A percentile compares a stretch with the other conserved stretches of the same genome.
phyloP scores from a whole-genome alignment of 129 eudicot species.

The Escallonia herrerae region DNA sequence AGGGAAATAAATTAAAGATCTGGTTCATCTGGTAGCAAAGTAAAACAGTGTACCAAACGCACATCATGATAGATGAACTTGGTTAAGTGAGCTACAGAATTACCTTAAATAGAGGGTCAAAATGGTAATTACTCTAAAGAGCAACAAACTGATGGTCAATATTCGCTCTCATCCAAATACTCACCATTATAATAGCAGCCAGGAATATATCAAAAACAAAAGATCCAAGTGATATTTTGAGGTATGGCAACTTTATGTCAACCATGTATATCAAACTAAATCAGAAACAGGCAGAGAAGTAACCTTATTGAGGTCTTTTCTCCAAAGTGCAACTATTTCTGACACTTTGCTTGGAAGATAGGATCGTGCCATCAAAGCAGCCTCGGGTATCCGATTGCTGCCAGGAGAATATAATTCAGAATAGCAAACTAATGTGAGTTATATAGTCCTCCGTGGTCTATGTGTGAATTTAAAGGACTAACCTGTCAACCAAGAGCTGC shows the following conservation, averaged over 20 bases:
- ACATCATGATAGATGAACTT: too few relatives aligned
- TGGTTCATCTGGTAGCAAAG: too few relatives aligned
- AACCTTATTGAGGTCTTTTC: conserved; percentile 92
- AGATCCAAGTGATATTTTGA: neutral
- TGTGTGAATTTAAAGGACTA: conserved; percentile 7
- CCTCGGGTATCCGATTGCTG: conserved; percentile 99
- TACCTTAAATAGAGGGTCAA: too few relatives aligned
- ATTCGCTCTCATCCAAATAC: too few relatives aligned
- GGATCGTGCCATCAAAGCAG: conserved; percentile 98
- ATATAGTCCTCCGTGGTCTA: conserved; percentile 7
- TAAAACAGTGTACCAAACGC: too few relatives aligned
- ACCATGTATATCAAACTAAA: neutral
- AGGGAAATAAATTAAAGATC: too few relatives aligned
- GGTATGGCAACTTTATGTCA: neutral
- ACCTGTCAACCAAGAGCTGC: conserved; percentile 93
- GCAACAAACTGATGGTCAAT: too few relatives aligned
- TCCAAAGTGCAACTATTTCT: conserved; percentile 90
- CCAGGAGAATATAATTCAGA: conserved; percentile 14
- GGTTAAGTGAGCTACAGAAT: too few relatives aligned
- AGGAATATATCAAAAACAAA: neutral
- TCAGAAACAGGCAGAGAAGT: neutral
- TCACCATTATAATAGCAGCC: neutral
- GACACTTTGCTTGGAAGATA: conserved; percentile 99
- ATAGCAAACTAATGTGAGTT: conserved; percentile 8
- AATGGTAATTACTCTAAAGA: too few relatives aligned